Percentiles rank a stretch among this genome's conserved stretches.
Conservation (phyloP, 306 rosid species). For the Cucurbita maxima region DNA sequence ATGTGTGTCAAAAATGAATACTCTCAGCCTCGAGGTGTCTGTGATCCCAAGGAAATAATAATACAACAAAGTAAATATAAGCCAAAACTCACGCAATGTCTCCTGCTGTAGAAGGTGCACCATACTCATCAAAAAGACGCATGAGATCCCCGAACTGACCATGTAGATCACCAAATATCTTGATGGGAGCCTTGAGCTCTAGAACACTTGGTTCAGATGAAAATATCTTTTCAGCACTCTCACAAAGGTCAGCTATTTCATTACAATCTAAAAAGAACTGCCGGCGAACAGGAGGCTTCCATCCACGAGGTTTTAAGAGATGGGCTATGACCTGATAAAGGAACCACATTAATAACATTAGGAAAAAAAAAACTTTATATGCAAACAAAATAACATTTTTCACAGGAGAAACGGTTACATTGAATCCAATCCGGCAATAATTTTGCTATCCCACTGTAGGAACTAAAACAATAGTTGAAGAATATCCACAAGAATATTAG, state of each 20-base stretch:
- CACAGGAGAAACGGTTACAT: background rate
- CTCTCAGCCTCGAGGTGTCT: background rate
- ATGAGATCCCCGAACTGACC: conserved; percentile 99
- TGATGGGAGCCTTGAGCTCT: conserved; percentile 87
- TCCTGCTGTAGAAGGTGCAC: conserved; percentile 98
- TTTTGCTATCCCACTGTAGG: background rate
- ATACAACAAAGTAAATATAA: background rate
- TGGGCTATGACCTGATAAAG: conserved; percentile 67
- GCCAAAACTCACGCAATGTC: conserved; percentile 78
- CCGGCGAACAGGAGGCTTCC: conserved; percentile 99
- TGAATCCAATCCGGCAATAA: background rate
- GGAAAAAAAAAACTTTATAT: background rate
- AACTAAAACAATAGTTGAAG: background rate
- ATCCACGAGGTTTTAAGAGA: conserved; percentile 97
- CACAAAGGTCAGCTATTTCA: conserved; percentile 98
- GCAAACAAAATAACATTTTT: background rate
- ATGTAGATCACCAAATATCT: conserved; percentile 96
- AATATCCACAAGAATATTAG: background rate
- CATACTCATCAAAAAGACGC: conserved; percentile 99
- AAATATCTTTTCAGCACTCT: conserved; percentile 89
- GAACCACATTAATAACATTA: background rate
- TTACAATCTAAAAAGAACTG: conserved; percentile 93
- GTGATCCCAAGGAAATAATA: background rate
- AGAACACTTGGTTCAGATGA: conserved; percentile 89
- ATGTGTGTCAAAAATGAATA: background rate